Base-by-base conservation (phyloP, 1,139 yeast species). In the Debaryomyces nepalensis region DNA sequence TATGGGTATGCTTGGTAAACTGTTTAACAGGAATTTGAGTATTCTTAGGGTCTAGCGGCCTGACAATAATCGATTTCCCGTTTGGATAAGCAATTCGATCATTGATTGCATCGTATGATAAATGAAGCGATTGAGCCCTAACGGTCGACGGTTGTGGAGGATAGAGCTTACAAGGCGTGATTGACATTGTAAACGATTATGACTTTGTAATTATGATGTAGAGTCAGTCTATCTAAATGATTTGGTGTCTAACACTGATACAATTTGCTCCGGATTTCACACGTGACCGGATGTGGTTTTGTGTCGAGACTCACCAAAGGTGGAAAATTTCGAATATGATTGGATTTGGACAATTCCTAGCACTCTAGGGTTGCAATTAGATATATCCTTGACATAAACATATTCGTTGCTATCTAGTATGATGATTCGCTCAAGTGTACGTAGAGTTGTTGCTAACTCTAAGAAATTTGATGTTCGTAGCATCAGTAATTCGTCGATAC, bases 61-160 rank as follows among this genome's bases (percentile, higher is more conserved):
- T 78, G 24, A 93, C 70, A 55, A 82, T 79, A 27, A 93, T 79
- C 4, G 95, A 83, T 60, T 88, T 87, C 38, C 96, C 96, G 52
- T 84, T 70, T 14, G 93, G 82, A 59, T 91, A 93, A 1, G 85
- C 95, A 39, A 93, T 68, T 45, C 95, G 69, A 53, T 85, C 81
- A 34, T 84, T 71, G 44, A 75, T 70, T 21, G 75, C 58, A 58
- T 90, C 96, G 57, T 87, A 90, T 0, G 95, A 79, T 36, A 93
- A 63, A 50, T 82, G 90, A 4, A 87, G 81, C 8, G 86, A 71
- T 42, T 77, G 82, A 20, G 84, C 95, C 52, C 93, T 75, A 26
- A 73, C 61, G 2, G 98, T 89, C 16, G 79, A 54, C 0, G 98
- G 97, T 50, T 83, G 84, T 3, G 97, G 91, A 2, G 96, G 87